Percentiles rank a stretch among this genome's conserved stretches.
phyloP scores from a whole-genome alignment of 441 rosid species.

The Pelargonium myrrhifolium region DNA sequence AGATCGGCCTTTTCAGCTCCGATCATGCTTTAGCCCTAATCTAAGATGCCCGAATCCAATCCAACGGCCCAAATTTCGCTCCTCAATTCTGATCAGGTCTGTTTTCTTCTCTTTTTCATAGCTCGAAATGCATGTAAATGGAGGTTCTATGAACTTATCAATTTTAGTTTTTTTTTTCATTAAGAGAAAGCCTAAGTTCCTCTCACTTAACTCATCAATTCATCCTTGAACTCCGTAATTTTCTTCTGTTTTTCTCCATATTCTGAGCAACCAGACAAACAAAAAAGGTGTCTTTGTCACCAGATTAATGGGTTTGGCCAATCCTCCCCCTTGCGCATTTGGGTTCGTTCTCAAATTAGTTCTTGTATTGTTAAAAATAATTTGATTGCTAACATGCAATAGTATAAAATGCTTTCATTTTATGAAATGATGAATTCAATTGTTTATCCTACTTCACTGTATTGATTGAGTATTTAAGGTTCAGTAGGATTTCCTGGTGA shows the following conservation, averaged over 20 bases:
- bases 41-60: neutral
- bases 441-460: neutral
- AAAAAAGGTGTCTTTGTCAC: neutral
- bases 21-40: neutral
- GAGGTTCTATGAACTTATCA: neutral
- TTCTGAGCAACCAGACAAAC: neutral
- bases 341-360: neutral
- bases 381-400: neutral
- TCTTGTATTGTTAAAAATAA: neutral
- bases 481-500: neutral
- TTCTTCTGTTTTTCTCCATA: neutral
- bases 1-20: no score
- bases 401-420: neutral
- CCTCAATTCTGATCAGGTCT: constrained; percentile 1
- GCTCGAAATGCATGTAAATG: neutral
- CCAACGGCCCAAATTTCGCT: neutral
- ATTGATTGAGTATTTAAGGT: neutral
- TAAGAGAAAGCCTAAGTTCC: neutral
- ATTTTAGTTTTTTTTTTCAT: neutral
- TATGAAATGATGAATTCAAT: neutral
- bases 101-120: neutral
- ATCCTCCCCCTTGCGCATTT: neutral
- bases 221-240: neutral
- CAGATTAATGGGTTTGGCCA: neutral
- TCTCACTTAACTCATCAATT: no score